These are phyloP conservation scores for Irpex rosettiformis DNA, from an alignment of 1,284 basidiomycete species.

Conservation along the genomic window DNA sequence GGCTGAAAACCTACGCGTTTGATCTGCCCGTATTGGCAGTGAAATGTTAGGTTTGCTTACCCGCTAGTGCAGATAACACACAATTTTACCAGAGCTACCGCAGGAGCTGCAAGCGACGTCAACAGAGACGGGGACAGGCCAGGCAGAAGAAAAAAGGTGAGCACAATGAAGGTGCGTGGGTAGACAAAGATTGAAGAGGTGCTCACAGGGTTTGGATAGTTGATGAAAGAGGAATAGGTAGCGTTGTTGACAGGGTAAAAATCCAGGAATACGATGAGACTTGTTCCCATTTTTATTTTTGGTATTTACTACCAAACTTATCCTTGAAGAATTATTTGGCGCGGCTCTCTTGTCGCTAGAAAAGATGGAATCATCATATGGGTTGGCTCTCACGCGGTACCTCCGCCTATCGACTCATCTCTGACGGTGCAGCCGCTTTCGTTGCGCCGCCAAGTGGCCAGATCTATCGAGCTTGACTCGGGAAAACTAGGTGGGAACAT, in stretches of 20 bases:
- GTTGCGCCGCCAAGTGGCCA: neutral
- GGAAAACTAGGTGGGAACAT: neutral
- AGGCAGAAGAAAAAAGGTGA: too few species aligned
- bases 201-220: too few species aligned
- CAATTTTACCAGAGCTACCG: neutral
- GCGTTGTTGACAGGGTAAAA: conserved; percentile 1
- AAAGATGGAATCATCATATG: too few species aligned
- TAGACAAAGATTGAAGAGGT: neutral
- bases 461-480: neutral
- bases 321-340: too few species aligned
- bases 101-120: neutral
- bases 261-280: too few species aligned
- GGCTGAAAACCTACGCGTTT: neutral
- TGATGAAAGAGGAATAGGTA: neutral
- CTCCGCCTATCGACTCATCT: neutral
- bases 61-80: neutral
- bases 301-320: too few species aligned
- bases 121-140: neutral
- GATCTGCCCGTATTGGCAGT: neutral
- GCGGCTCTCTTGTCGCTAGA: neutral
- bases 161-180: neutral
- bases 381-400: too few species aligned
- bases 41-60: neutral
- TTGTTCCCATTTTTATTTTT: too few species aligned
- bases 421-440: neutral